Conservation (phyloP, 2,329 filamentous ascomycete genomes). For the Nothophaeocryptopus gaeumannii region DNA sequence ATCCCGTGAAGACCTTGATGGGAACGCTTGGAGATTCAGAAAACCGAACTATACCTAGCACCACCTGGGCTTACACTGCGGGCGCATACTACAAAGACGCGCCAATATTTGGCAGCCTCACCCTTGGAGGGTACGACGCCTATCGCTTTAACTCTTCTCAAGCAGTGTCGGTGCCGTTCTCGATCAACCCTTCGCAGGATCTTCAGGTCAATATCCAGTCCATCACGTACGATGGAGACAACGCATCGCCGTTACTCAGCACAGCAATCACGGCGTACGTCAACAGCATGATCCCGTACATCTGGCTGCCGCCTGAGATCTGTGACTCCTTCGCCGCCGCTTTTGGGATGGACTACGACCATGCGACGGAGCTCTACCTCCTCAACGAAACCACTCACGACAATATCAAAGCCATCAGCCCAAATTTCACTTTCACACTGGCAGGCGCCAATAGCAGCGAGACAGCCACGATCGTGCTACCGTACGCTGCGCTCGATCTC, state of each 20-base stretch:
- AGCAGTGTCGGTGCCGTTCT: conserved; percentile 27
- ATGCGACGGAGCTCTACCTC: conserved; percentile 38
- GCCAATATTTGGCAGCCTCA: conserved; percentile 31
- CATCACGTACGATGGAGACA: conserved; percentile 24
- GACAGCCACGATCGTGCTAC: conserved; percentile 24
- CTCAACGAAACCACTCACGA: conserved; percentile 40
- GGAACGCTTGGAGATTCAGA: conserved; percentile 25
- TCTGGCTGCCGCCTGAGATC: conserved; percentile 41
- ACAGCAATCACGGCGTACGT: conserved; percentile 30
- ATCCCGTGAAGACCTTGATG: conserved; percentile 21
- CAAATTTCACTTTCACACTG: conserved; percentile 38
- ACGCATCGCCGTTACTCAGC: conserved; percentile 24
- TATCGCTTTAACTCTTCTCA: conserved; percentile 35
- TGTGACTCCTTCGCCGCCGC: conserved; percentile 41
- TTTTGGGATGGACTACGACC: conserved; percentile 41
- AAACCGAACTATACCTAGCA: conserved; percentile 8
- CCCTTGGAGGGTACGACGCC: conserved; percentile 44
- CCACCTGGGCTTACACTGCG: conserved; percentile 28
- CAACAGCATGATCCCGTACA: conserved; percentile 41
- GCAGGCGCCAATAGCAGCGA: conserved; percentile 1
- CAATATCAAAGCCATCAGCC: conserved; percentile 34
- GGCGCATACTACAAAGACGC: conserved; percentile 28
- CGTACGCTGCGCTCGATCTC: conserved; percentile 33
- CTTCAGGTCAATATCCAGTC: conserved; percentile 25
- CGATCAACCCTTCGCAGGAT: conserved; percentile 31